A percentile compares a stretch with the other conserved stretches of the same genome.
Conservation (phyloP, 768 basidiomycete species). For the Lactarius sanguifluus region DNA sequence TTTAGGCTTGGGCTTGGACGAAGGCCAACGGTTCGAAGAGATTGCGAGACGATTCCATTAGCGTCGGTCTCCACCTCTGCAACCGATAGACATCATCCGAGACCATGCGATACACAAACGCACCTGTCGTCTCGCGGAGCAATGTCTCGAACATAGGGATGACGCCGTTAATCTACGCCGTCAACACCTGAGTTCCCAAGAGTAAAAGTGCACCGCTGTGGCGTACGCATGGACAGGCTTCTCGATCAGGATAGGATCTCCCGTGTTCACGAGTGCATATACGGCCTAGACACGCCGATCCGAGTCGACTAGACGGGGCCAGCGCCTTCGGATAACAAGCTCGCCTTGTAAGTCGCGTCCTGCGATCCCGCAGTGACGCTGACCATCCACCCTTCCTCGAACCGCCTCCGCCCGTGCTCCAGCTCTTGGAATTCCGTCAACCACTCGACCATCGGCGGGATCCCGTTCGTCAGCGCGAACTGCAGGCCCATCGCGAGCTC, state of each 20-base stretch:
- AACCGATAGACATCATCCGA: constrained; percentile 8
- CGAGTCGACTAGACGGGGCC: not conserved
- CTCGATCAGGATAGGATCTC: constrained; percentile 80
- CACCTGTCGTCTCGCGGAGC: constrained; percentile 61
- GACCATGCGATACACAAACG: constrained; percentile 28
- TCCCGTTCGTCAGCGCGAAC: constrained; percentile 71
- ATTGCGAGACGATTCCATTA: constrained; percentile 60
- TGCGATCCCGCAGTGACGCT: constrained; percentile 84
- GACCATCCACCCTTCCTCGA: constrained; percentile 42
- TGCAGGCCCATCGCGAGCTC: constrained; percentile 68
- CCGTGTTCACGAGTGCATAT: constrained; percentile 66
- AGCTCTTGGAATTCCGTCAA: constrained; percentile 66
- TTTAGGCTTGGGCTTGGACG: constrained; percentile 67
- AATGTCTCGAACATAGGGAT: constrained; percentile 61
- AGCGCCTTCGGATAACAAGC: constrained; percentile 13
- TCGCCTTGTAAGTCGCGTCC: constrained; percentile 84
- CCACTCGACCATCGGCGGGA: constrained; percentile 68
- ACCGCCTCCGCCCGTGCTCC: constrained; percentile 60
- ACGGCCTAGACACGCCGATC: constrained; percentile 53
- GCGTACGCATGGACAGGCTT: constrained; percentile 71
- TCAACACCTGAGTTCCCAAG: constrained; percentile 3
- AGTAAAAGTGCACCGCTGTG: constrained; percentile 33
- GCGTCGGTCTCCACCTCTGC: constrained; percentile 78
- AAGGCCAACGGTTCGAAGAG: constrained; percentile 74
- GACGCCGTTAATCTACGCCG: constrained; percentile 49